Evolutionary conservation across 1,284 basidiomycete genomes (phyloP), one percentile per base, ranked within the genome.

Genomic region (Coriolopsis trogii): DNA sequence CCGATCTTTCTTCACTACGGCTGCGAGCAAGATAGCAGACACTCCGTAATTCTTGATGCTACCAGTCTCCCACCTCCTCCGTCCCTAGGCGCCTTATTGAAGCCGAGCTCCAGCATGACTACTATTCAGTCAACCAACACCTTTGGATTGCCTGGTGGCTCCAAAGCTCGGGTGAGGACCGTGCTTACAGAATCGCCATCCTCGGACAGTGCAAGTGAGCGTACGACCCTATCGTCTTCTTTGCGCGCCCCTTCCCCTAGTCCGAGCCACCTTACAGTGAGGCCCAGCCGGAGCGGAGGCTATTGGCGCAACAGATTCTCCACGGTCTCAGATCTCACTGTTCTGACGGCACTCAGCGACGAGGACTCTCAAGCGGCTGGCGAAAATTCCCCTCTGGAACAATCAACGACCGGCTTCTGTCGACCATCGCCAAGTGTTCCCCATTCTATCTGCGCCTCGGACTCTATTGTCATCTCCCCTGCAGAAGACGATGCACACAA

Each of bases 1-100:
- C 82, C 82, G 6, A 73, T 86, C 36, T 66, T 84, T 43, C 67
- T 83, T 53, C 75, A 79, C 44, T 28, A 52, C 15, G 63, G 61
- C 6, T 41, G 61, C 20, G 48, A 53, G 3, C 18, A 30, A 30
- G 50, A 51, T 25, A 36, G 29, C 21, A 42, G 23, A 24, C 44
- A 36, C 12, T 36, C 38, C 23, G 38, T 26, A 3, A 36, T 46
- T 16, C 40, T 39, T 10, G 45, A 48, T 40, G 26, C 46, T 25
- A 55, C 46, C 29, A 34, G 24, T 18, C 18, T n/a, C 23, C 28
- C 18, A 20, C 13, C 45, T 21, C n/a, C 36, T 29, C 6, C 33
- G 15, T 34, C 29, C 29, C 25, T 46, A 15, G 16, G 24, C 34
- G 31, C 16, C 31, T 18, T 46, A 2, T 48, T 58, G 13, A 41